Base-by-base conservation (phyloP, 306 rosid genomes). In the Trifolium subterraneum region DNA sequence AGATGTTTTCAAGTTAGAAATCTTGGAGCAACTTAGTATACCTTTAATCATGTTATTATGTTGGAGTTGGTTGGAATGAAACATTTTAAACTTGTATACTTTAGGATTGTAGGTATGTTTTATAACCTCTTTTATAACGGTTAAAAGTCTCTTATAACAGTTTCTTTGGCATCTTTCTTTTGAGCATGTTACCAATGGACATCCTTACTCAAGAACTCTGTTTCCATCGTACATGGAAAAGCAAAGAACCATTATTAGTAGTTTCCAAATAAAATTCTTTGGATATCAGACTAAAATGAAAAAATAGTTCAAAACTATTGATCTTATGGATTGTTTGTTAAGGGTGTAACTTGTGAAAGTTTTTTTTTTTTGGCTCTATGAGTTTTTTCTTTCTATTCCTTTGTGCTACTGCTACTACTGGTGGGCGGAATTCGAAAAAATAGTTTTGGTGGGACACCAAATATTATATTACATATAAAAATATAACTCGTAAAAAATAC, bases 1-100 rank as follows among this genome's bases (percentile, higher is more conserved):
- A 67, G 68, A 76, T 27, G 68, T 25, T 66, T 74, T 54, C 33
- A 58, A 8, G 22, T 6, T 39, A 41, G 20, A 42, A 66, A 66
- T 7, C 36, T 12, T 62, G 16, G 0, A n/a, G 16, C 44, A 59
- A 6, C 39, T 29, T 25, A 25, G 4, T 25, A 58, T 25, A 4
- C 35, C 61, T 54, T 54, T 54, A 54, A 54, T 9, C 61, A 3
- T 54, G 61, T 54, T 54, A 29, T 29, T 27, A 27, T 27, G 33
- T 29, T 29, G 31, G 31, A 9, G 60, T 19, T 54, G 27, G 4
- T 52, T 51, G 25, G 1, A 18, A 16, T 8, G 4, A 51, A 36
- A 36, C 9, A 36, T 36, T 36, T 36, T 36, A 36, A 36, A 8
- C 7, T 35, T 35, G 41, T 7, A 36, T 25, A 25, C 3, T 2